Base-by-base conservation (phyloP, 2,329 filamentous ascomycete species). In the Amylocarpus encephaloides region DNA sequence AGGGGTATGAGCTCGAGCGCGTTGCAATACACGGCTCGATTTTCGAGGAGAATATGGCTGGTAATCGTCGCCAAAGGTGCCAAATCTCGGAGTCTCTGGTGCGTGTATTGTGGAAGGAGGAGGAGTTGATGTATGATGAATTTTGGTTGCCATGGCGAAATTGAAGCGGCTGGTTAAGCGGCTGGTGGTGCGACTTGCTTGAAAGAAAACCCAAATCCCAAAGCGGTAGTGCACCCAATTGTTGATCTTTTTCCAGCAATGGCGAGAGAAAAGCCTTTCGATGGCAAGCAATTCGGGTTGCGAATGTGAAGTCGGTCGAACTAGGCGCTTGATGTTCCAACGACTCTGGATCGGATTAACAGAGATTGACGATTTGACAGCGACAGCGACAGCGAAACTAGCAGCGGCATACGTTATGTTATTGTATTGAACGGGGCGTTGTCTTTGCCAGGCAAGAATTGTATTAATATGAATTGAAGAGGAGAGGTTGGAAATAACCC, bases 21-120 rank as follows among this genome's bases (percentile, higher is more conserved):
- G 73, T 60, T 82, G 77, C 38, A 74, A 79, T 59, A 87, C 75
- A 58, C 85, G 78, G 52, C 78, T 76, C 3, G 82, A 86, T 62
- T 86, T 85, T 66, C 85, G 79, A 48, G 84, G 82, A 53, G 83
- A 81, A 64, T 82, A 90, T 40, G 86, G 86, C 62, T 87, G 78
- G 74, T 83, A 90, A 55, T 74, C 70, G 68, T 91, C 86, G 58
- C 76, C 73, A 61, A 75, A 81, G 11, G 50, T 43, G 34, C 85
- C 86, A 63, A 82, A 77, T 52, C 77, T 78, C 43, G 86, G 86
- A 49, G 86, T 82, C 36, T 79, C 78, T 53, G 86, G 86, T 43
- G 83, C 87, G 64, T 73, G 80, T 54, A 86, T 69, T 56, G 71
- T 70, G 38, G 78, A 53, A 55, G 80, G 81, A 45, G 83, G 78